Conservation (phyloP, 805 yeast genomes). For the Ogataea methylovora region DNA sequence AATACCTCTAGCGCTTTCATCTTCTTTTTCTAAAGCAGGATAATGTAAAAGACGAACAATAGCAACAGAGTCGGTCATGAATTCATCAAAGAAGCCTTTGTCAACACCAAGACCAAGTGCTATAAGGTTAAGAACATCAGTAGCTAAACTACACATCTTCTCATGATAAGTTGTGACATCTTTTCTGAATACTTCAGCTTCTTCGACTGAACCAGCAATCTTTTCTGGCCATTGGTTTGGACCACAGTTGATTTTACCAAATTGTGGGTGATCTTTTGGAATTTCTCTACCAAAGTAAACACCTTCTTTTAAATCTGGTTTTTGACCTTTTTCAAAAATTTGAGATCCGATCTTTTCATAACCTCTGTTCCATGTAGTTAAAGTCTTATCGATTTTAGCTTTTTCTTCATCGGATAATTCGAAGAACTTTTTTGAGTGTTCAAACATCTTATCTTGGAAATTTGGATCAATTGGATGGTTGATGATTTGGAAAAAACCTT, state of each 20-base stretch:
- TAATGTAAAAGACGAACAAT: conserved; percentile 27
- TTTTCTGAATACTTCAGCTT: conserved; percentile 13
- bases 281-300: conserved; percentile 23
- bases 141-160: conserved; percentile 7
- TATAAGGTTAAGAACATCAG: conserved; percentile 16
- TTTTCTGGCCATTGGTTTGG: conserved; percentile 15
- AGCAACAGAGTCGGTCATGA: conserved; percentile 19
- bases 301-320: conserved; percentile 27
- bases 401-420: conserved; percentile 14
- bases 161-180: conserved; percentile 13
- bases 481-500: conserved; percentile 14
- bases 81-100: conserved; percentile 19
- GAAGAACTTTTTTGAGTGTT: conserved; percentile 20
- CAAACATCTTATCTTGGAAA: conserved; percentile 11
- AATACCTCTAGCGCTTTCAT: conserved; percentile 24
- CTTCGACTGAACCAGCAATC: conserved; percentile 22
- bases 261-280: conserved; percentile 1
- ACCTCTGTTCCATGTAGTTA: conserved; percentile 17
- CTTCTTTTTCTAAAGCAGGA: conserved; percentile 20
- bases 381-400: conserved; percentile 15
- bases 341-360: conserved; percentile 18
- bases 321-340: conserved; percentile 10
- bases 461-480: conserved; percentile 12
- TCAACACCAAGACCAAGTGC: conserved; percentile 24
- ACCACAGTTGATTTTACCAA: conserved; percentile 14